Evolutionary conservation across 2,329 filamentous ascomycete species (phyloP).

Genomic region (Colletotrichum acutatum): DNA sequence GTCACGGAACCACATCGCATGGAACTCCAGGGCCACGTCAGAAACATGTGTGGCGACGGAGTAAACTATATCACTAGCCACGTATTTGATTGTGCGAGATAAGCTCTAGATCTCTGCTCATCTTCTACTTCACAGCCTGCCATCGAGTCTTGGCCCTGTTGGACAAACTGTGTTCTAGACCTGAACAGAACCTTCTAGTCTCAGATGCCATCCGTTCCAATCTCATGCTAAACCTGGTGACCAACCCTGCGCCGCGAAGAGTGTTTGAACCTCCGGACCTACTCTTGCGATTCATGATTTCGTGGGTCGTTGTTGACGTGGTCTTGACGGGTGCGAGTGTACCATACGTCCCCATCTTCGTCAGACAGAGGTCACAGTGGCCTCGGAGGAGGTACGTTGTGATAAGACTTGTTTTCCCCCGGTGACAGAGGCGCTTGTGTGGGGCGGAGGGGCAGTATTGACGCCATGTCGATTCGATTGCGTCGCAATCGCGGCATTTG

Average conservation of each 20-base stretch:
- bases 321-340: not conserved
- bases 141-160: not conserved
- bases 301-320: not conserved
- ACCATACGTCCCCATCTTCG: not conserved
- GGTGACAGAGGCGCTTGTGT: not conserved
- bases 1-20: no score
- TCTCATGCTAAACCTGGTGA: not conserved
- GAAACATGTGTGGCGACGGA: not conserved
- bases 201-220: not conserved
- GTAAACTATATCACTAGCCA: not conserved
- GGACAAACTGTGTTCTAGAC: not conserved
- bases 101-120: not conserved
- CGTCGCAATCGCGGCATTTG: not conserved
- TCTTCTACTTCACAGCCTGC: not conserved
- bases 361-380: not conserved
- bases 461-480: not conserved
- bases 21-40: not conserved
- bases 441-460: not conserved
- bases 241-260: not conserved
- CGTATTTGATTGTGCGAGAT: not conserved
- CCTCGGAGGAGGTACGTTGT: constrained; percentile 1
- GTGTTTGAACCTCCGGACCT: not conserved
- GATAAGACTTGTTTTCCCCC: not conserved
- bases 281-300: not conserved
- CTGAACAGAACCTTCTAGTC: not conserved